A percentile compares a stretch with the other conserved stretches of the same genome.
Evolutionary conservation across 2,329 filamentous ascomycete genomes (phyloP).

Genomic region (Fusarium chuoi): DNA sequence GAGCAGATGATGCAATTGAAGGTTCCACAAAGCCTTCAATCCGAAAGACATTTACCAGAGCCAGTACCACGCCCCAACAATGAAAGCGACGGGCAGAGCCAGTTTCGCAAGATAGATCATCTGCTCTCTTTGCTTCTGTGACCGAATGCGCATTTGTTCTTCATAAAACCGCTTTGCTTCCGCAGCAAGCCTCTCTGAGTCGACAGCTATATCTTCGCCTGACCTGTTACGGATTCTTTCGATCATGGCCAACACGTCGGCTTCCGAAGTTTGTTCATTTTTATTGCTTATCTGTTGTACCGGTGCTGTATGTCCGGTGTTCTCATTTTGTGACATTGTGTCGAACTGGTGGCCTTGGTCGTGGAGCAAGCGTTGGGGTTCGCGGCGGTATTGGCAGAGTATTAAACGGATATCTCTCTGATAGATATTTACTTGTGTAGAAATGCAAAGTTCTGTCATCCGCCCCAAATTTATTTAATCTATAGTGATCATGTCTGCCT

Average conservation of each 20-base stretch:
- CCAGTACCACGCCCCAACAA: neutral
- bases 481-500: neutral
- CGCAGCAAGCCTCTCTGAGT: neutral
- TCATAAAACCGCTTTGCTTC: conserved; percentile 2
- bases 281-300: too few relatives aligned
- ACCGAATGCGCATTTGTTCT: neutral
- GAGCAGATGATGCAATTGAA: rapidly evolving
- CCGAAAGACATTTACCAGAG: neutral
- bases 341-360: too few relatives aligned
- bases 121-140: neutral
- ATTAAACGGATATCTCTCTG: neutral
- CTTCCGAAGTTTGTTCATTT: neutral
- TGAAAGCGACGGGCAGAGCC: neutral
- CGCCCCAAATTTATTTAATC: rapidly evolving
- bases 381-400: too few relatives aligned
- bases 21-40: too few relatives aligned
- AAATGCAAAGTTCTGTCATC: neutral
- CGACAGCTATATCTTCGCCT: neutral
- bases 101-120: neutral
- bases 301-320: too few relatives aligned
- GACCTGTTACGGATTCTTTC: neutral
- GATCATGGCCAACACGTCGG: neutral
- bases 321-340: neutral
- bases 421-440: too few relatives aligned
- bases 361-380: neutral